These are phyloP conservation scores for Huntiella bhutanensis DNA, from an alignment of 2,329 filamentous ascomycete genomes.

Conservation along the genomic window DNA sequence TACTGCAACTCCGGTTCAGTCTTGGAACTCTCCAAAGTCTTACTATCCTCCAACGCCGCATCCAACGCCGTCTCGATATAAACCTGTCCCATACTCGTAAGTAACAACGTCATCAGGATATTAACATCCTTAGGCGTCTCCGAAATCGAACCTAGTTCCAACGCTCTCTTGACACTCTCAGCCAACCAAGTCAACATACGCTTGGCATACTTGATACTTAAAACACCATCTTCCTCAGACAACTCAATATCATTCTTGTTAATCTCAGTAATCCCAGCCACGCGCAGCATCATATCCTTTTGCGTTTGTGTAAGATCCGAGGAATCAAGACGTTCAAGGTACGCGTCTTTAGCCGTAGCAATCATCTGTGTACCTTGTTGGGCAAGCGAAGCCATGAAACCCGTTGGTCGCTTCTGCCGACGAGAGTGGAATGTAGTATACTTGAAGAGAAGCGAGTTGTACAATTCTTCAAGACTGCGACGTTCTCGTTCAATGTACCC, in stretches of 20 bases:
- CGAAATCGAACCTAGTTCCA: slow-evolving; percentile 71
- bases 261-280: slow-evolving; percentile 65
- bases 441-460: slow-evolving; percentile 85
- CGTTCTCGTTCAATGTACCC: slow-evolving; percentile 53
- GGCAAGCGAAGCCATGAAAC: slow-evolving; percentile 81
- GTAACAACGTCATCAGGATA: slow-evolving; percentile 61
- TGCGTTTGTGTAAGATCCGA: slow-evolving; percentile 76
- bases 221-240: slow-evolving; percentile 67
- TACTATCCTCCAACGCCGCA: slow-evolving; percentile 53
- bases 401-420: slow-evolving; percentile 71
- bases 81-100: slow-evolving; percentile 75
- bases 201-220: slow-evolving; percentile 78
- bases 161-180: slow-evolving; percentile 74
- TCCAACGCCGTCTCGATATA: slow-evolving; percentile 50
- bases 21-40: slow-evolving; percentile 59
- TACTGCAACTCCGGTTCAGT: slow-evolving; percentile 76
- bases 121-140: slow-evolving; percentile 92
- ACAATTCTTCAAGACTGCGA: slow-evolving; percentile 56
- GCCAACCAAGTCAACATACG: slow-evolving; percentile 96
- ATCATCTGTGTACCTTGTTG: slow-evolving; percentile 80
- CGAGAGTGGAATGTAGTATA: slow-evolving; percentile 88
- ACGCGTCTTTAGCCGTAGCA: slow-evolving; percentile 73
- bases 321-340: slow-evolving; percentile 73
- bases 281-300: slow-evolving; percentile 72
- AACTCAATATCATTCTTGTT: slow-evolving; percentile 78